Percentiles rank a stretch among this genome's conserved stretches.
Evolutionary conservation across 2,329 filamentous ascomycete genomes (phyloP).

Genomic region (Ophiostoma sp.): DNA sequence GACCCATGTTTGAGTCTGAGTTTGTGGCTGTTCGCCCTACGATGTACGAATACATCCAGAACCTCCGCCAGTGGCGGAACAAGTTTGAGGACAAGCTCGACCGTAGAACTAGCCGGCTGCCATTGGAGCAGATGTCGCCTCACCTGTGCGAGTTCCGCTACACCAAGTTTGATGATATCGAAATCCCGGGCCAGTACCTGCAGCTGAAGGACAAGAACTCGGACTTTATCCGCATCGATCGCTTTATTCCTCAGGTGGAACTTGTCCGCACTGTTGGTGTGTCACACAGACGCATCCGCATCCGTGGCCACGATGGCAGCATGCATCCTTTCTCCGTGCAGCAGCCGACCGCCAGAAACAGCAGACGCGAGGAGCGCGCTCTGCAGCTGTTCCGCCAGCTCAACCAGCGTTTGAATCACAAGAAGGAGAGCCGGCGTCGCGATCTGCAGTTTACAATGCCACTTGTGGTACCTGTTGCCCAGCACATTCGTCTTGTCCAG

Average conservation of each 20-base stretch:
- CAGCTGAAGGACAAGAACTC: slow-evolving; percentile 99
- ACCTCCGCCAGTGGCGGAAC: slow-evolving; percentile 90
- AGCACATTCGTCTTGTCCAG: slow-evolving; percentile 90
- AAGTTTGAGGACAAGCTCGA: slow-evolving; percentile 98
- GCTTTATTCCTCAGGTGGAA: slow-evolving; percentile 92
- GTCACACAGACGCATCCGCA: slow-evolving; percentile 88
- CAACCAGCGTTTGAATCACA: slow-evolving; percentile 83
- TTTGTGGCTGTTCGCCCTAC: slow-evolving; percentile 94
- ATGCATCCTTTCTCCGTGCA: slow-evolving; percentile 96
- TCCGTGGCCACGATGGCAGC: slow-evolving; percentile 94
- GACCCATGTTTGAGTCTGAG: slow-evolving; percentile 94
- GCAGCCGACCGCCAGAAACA: slow-evolving; percentile 87
- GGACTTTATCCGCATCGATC: slow-evolving; percentile 94
- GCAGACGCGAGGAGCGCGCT: slow-evolving; percentile 88
- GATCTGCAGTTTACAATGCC: slow-evolving; percentile 96
- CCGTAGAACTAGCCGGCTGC: slow-evolving; percentile 65
- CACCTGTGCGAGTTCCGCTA: slow-evolving; percentile 95
- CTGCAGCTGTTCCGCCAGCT: slow-evolving; percentile 95
- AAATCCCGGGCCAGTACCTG: slow-evolving; percentile 93
- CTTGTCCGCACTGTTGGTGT: slow-evolving; percentile 84
- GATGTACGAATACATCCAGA: slow-evolving; percentile 98
- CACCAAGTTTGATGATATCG: slow-evolving; percentile 97
- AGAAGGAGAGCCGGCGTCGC: slow-evolving; percentile 89
- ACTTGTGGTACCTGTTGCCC: slow-evolving; percentile 89
- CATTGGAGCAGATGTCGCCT: slow-evolving; percentile 79